Evolutionary conservation across 176 grass and related monocot species (phyloP).

Genomic region (Rhynchospora tenuis): DNA sequence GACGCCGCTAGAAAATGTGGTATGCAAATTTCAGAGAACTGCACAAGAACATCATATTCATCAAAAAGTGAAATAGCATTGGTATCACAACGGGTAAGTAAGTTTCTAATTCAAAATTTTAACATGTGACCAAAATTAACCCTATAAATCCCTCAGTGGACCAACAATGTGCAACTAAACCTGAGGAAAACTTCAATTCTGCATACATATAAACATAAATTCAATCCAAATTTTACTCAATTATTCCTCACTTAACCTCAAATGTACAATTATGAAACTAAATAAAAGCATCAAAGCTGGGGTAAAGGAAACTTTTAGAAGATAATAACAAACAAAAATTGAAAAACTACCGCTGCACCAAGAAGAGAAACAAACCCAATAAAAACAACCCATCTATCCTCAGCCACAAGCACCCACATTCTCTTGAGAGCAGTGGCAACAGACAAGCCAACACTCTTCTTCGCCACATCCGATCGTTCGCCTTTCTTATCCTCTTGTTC

Average conservation of each 20-base stretch:
- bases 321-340: background rate
- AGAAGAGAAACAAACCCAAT: conserved; percentile 67
- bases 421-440: conserved; percentile 50
- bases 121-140: background rate
- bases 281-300: background rate
- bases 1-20: conserved; percentile 88
- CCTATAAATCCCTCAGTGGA: background rate
- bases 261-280: background rate
- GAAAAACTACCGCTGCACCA: conserved; percentile 60
- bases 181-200: background rate
- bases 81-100: background rate
- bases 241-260: background rate
- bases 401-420: conserved; percentile 82
- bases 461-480: conserved; percentile 20
- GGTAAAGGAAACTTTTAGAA: background rate
- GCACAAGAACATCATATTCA: conserved; percentile 22
- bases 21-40: conserved; percentile 89
- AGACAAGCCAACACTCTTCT: conserved; percentile 48
- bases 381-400: conserved; percentile 63
- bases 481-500: conserved; percentile 45
- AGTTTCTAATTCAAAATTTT: background rate
- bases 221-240: background rate
- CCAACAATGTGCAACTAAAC: background rate
- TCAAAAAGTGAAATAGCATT: background rate
- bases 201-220: background rate